Conservation (phyloP, 768 basidiomycete genomes). For the Boletus subparvulus region DNA sequence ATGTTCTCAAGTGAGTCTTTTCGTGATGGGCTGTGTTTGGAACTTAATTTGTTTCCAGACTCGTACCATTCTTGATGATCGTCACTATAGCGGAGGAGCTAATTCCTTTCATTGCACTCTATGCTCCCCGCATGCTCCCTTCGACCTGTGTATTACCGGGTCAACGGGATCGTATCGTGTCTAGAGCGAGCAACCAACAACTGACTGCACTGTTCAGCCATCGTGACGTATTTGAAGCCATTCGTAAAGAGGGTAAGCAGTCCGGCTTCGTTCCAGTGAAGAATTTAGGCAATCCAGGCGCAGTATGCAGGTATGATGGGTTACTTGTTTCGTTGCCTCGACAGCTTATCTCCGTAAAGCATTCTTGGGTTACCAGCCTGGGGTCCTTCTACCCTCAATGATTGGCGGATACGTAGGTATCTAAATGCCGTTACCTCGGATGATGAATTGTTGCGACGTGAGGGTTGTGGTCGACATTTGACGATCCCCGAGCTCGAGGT, state of each 20-base stretch:
- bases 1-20: constrained; percentile 62
- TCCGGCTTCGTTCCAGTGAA: constrained; percentile 27
- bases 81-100: constrained; percentile 76
- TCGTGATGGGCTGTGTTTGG: background rate
- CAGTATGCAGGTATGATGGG: constrained; percentile 57
- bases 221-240: constrained; percentile 36
- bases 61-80: constrained; percentile 77
- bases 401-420: constrained; percentile 38
- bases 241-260: constrained; percentile 33
- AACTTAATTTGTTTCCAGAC: constrained; percentile 34
- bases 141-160: constrained; percentile 85
- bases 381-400: constrained; percentile 36
- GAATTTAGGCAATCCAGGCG: constrained; percentile 27
- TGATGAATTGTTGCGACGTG: constrained; percentile 58
- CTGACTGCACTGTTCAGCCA: constrained; percentile 41
- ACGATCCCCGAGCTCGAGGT: constrained; percentile 57
- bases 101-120: constrained; percentile 81
- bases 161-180: constrained; percentile 65
- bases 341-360: constrained; percentile 34
- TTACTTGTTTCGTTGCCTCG: background rate
- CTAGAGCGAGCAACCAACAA: constrained; percentile 49
- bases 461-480: constrained; percentile 45
- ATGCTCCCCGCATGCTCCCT: constrained; percentile 80
- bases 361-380: constrained; percentile 39
- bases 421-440: constrained; percentile 50